Evolutionary conservation across 2,329 filamentous ascomycete genomes (phyloP), one percentile per base, ranked within the genome.

Genomic region (Aspergillus arachidicola): DNA sequence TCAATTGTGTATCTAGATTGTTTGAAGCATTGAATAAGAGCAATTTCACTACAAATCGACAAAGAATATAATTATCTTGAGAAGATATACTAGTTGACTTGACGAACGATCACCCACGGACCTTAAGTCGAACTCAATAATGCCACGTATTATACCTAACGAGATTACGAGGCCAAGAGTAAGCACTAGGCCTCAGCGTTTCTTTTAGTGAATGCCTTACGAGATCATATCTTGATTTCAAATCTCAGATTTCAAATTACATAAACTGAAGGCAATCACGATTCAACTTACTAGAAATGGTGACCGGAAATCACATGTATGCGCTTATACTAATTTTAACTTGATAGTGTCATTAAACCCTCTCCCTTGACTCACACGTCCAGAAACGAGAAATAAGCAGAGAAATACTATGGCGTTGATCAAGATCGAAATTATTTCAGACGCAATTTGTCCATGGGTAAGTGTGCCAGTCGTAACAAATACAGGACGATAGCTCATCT

Each of bases 291-390:
- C 38, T 19, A 41, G 16, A 41, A 41, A n/a, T 41, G 0, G 38
- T n/a, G 38, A 9, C 38, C 6, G 14, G 36, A 4, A n/a, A 41
- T n/a, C 14, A 28, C 14, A 16, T 28, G 26, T 28, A 28, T 28
- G 6, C 26, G 6, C 26, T 6, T 26, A 46, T 46, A 46, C 3
- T 6, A 23, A 21, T 23, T 1, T 21, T 5, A 46, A n/a, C 26
- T 1, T 45, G 6, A 7, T 4, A 21, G 19, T 21, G 19, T 6
- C 5, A 38, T 21, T 11, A 11, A 10, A 45, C 21, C 41, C 5
- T 14, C 45, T 3, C 11, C 21, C 23, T 7, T 6, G 3, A 14
- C 4, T 9, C 11, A 14, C 21, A 21, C 0, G 2, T 2, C 0
- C 43, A 2, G 9, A 48, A 28, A 34, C 32, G 3, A 6, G 3